Evolutionary conservation across 176 grass and related monocot genomes (phyloP).

Genomic region (Melocanna baccifera): DNA sequence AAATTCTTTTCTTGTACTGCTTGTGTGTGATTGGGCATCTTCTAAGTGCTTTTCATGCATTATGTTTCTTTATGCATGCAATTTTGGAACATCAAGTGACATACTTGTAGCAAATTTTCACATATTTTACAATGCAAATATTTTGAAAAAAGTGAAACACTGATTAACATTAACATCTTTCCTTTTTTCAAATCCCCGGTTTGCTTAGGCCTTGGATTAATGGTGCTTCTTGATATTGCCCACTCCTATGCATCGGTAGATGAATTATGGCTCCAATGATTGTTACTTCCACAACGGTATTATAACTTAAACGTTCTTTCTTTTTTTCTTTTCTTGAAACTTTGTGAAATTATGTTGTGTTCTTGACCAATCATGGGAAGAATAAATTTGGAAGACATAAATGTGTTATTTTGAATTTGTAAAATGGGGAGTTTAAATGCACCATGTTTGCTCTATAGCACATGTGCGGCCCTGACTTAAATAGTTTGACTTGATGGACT

Average conservation of each 20-base stretch:
- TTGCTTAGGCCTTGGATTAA: slow-evolving; percentile 70
- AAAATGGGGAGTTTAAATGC: background rate
- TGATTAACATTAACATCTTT: slow-evolving; percentile 7
- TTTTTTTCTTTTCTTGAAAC: background rate
- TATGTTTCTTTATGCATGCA: slow-evolving; percentile 24
- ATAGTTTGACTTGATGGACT: background rate
- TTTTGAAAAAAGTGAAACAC: slow-evolving; percentile 3
- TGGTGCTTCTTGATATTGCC: slow-evolving; percentile 87
- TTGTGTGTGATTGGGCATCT: background rate
- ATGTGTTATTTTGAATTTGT: background rate
- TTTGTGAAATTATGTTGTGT: background rate
- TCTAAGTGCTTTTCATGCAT: background rate
- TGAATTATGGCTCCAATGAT: slow-evolving; percentile 90
- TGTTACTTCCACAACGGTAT: slow-evolving; percentile 90
- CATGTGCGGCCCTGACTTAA: background rate
- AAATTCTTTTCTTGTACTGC: background rate
- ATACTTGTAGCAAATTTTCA: background rate
- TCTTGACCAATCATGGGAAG: background rate
- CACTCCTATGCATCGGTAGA: slow-evolving; percentile 97
- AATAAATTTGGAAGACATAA: background rate
- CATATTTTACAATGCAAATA: slow-evolving; percentile 3
- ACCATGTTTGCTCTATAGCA: background rate
- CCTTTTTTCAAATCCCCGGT: slow-evolving; percentile 19
- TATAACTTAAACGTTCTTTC: background rate
- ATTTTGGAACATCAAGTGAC: slow-evolving; percentile 8